Base-by-base conservation (phyloP, 2,329 filamentous ascomycete genomes). In the Neofusicoccum sp. region DNA sequence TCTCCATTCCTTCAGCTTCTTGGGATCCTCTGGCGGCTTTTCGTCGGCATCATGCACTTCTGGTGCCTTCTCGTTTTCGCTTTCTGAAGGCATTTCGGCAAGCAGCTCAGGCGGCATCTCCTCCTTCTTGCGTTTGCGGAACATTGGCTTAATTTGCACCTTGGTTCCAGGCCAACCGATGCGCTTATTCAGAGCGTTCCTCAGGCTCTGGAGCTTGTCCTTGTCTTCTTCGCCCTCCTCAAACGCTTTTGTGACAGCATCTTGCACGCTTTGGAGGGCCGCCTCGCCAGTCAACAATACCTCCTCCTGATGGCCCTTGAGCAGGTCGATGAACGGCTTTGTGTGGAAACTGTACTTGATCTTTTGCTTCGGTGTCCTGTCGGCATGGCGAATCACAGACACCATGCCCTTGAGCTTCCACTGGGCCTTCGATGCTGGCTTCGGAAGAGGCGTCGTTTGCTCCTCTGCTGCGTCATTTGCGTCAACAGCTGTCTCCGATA, bases 291-390 rank as follows among this genome's bases (percentile, higher is more conserved):
- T 95, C 24, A 99, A 84, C 1, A 99, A 82, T 1, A 99, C 95
- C 72, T 99, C 95, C 75, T 98, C 93, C 69, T 96, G 91, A 69
- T 99, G 93, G 0, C 95, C 95, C 72, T 93, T 96, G 43, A 99
- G 84, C 3, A 99, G 82, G 65, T 96, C 90, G 64, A 99, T 93
- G 70, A 99, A 99, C 0, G 95, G 95, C 64, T 93, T 91, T 0
- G 92, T 96, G 71, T 99, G 95, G 69, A 99, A 98, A 0, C 95
- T 99, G 70, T 98, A 99, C 73, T 99, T 99, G 82, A 97, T 97
- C 73, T 99, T 99, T 70, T 99, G 95, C 77, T 99, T 99, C 2
- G 95, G 95, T 1, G 95, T 99, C 61, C 95, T 89, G 77, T 99
- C 95, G 2, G 96, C 96, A 75, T 99, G 95, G 30, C 95, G 87